These are phyloP conservation scores for Trametes cubensis DNA, from an alignment of 768 basidiomycete genomes.

Conservation along the genomic window DNA sequence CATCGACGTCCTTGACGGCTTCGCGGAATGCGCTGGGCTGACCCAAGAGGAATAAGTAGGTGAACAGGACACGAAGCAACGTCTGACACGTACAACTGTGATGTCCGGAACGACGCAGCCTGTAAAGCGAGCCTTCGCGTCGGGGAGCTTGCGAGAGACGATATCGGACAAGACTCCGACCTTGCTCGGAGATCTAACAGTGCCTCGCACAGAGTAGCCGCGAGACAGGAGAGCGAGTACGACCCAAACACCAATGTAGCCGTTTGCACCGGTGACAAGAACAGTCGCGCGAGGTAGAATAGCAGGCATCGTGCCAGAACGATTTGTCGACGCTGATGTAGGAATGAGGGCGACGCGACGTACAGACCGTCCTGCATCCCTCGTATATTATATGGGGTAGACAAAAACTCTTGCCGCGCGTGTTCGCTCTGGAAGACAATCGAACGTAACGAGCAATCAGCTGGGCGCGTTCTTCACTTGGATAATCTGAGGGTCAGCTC, in stretches of 20 bases:
- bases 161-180: slow-evolving; percentile 53
- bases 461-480: no score
- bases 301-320: slow-evolving; percentile 34
- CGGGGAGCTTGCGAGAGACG: slow-evolving; percentile 34
- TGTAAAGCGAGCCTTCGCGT: background rate
- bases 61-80: no score
- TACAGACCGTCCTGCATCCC: no score
- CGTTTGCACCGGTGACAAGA: slow-evolving; percentile 58
- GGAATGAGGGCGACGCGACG: no score
- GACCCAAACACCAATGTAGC: slow-evolving; percentile 59
- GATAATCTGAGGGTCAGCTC: no score
- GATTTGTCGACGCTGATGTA: no score
- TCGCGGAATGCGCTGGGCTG: slow-evolving; percentile 67
- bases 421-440: no score
- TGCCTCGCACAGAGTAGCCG: slow-evolving; percentile 62
- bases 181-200: slow-evolving; percentile 61
- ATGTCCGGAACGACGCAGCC: slow-evolving; percentile 2
- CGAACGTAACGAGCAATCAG: no score
- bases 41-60: no score
- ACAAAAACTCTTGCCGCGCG: no score
- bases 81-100: background rate
- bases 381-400: no score
- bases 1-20: slow-evolving; percentile 74
- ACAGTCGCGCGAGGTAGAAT: slow-evolving; percentile 36
- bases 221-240: slow-evolving; percentile 54